Base-by-base conservation (phyloP, 2,329 filamentous ascomycete species). In the Aureobasidium lini region DNA sequence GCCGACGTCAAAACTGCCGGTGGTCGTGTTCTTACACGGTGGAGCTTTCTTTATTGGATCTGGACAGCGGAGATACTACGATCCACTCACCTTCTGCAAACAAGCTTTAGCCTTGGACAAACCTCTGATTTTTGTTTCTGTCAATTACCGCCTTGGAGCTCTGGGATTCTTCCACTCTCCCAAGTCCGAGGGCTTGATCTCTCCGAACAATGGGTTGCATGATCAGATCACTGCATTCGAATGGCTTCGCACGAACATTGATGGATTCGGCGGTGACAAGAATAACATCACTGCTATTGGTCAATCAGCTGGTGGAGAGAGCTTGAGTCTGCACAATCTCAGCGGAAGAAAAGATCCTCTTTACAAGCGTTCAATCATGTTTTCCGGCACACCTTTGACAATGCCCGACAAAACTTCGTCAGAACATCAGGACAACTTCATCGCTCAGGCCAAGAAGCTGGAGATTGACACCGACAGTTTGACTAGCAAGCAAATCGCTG, bases 161-260 rank as follows among this genome's bases (percentile, higher is more conserved):
- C 59, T 63, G 13, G 62, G 62, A 1, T 63, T 63, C 34, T 49
- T 63, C 18, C 59, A 63, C 34, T 58, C 46, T 32, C 36, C 60
- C 4, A 32, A 58, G 34, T 60, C 53, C 9, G 18, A 47, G 31
- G 34, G 60, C 11, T 31, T 62, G 18, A 54, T 62, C 11, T 57
- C 63, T 1, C 67, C 73, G 42, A 84, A 84, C 61, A 66, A 80
- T 2, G 81, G 79, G 1, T 68, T 84, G 8, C 72, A 76, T 5
- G 81, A 85, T 64, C 81, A 84, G 64, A 74, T 81, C 1, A 64
- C 75, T 9, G 79, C 78, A 0, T 65, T 83, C 0, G 75, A 81
- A 66, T 83, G 81, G 81, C 68, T 80, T 0, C 71, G 71, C 2
- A 70, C 75, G 44, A 81, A 83, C 64, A 77, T 82, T 16, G 72